These are phyloP conservation scores for Sclerotinia trifoliorum DNA, from an alignment of 2,329 filamentous ascomycete genomes.

Conservation along the genomic window DNA sequence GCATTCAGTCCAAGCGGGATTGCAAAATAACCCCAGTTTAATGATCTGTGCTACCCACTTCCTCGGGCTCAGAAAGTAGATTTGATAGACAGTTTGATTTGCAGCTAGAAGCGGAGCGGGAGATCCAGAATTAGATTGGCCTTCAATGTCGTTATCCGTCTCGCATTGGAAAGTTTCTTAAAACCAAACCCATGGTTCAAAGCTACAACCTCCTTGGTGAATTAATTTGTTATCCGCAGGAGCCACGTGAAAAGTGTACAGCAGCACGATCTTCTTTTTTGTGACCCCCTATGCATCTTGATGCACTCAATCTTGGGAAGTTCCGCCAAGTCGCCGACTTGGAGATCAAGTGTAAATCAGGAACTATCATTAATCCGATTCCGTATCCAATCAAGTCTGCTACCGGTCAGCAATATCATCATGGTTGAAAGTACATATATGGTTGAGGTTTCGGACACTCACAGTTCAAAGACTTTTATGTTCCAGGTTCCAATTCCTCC, in stretches of 20 bases:
- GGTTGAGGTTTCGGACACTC: constrained; percentile 15
- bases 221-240: constrained; percentile 11
- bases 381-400: not conserved
- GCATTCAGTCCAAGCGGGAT: constrained; percentile 4
- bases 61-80: constrained; percentile 14
- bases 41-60: constrained; percentile 12
- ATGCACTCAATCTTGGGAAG: constrained; percentile 13
- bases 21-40: not conserved
- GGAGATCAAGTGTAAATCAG: constrained; percentile 10
- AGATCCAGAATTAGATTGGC: constrained; percentile 17
- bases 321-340: constrained; percentile 22
- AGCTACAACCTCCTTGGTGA: constrained; percentile 8
- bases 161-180: constrained; percentile 1
- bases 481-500: constrained; percentile 1
- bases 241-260: constrained; percentile 10
- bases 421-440: not conserved
- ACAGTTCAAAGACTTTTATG: constrained; percentile 7
- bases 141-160: constrained; percentile 22
- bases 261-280: constrained; percentile 6
- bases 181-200: constrained; percentile 11
- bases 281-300: constrained; percentile 18
- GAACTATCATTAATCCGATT: constrained; percentile 16
- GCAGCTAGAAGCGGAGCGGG: not conserved
- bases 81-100: constrained; percentile 13
- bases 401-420: not conserved